Conservation (phyloP, 371 early-diverging fungal species). For the Mortierella sp. region DNA sequence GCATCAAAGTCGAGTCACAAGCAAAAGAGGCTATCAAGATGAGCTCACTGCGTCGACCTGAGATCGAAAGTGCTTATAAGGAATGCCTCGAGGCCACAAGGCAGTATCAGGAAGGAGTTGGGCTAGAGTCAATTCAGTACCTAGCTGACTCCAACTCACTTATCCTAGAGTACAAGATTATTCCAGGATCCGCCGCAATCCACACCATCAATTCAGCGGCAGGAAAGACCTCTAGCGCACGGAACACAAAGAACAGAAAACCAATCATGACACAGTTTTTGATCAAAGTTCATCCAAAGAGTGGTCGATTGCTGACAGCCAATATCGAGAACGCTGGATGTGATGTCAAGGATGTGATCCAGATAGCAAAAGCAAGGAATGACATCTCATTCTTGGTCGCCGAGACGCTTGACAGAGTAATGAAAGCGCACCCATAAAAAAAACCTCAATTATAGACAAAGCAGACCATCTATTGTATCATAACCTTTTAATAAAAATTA, state of each 20-base stretch:
- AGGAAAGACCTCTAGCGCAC: background rate
- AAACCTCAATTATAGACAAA: background rate
- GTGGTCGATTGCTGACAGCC: constrained; percentile 38
- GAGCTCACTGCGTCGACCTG: constrained; percentile 43
- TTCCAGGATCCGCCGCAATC: constrained; percentile 32
- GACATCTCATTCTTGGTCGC: constrained; percentile 48
- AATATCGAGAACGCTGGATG: constrained; percentile 48
- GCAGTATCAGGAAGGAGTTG: constrained; percentile 48
- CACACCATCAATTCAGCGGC: constrained; percentile 11
- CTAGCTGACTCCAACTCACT: constrained; percentile 29
- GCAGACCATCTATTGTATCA: background rate
- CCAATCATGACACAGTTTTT: constrained; percentile 30
- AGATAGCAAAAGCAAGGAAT: constrained; percentile 43
- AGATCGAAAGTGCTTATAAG: constrained; percentile 45
- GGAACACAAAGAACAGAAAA: constrained; percentile 23
- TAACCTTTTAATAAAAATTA: background rate
- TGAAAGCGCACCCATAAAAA: constrained; percentile 39
- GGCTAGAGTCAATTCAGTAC: constrained; percentile 43
- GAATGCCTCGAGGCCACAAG: constrained; percentile 34
- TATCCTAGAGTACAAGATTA: constrained; percentile 35
- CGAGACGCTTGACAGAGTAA: constrained; percentile 36
- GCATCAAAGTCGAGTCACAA: constrained; percentile 24
- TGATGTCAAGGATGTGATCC: constrained; percentile 49
- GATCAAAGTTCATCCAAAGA: constrained; percentile 44
- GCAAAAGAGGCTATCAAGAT: constrained; percentile 50